Evolutionary conservation across 164 flowering plant genomes (phyloP).

Genomic region (Stephania yunnanensis): DNA sequence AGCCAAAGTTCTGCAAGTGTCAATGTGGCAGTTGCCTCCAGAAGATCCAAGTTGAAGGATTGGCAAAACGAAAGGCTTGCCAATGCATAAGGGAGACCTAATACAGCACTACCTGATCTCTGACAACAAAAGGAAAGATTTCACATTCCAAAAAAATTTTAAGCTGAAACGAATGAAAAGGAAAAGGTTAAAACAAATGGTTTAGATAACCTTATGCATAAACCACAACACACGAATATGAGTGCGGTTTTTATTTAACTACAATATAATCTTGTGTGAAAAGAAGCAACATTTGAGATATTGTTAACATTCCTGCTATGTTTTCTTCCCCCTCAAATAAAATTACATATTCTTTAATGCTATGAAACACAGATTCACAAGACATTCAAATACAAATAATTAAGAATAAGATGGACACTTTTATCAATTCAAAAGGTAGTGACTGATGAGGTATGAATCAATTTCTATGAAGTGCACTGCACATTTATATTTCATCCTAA

Average conservation of each 20-base stretch:
- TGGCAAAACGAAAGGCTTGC: slow-evolving; percentile 95
- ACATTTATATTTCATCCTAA: background rate
- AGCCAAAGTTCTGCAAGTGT: slow-evolving; percentile 89
- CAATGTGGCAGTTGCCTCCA: slow-evolving; percentile 82
- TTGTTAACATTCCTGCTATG: too few relatives aligned
- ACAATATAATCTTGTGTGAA: background rate
- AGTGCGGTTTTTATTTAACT: background rate
- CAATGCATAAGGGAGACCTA: slow-evolving; percentile 79
- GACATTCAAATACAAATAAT: background rate
- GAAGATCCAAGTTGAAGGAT: slow-evolving; percentile 90
- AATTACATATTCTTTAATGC: too few relatives aligned
- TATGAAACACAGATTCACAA: too few relatives aligned
- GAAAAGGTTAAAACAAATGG: background rate
- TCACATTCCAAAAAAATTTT: background rate
- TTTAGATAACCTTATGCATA: background rate
- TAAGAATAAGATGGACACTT: background rate
- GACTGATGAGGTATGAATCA: background rate
- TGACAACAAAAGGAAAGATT: slow-evolving; percentile 18
- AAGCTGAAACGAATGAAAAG: background rate
- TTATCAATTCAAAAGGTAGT: background rate
- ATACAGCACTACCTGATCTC: slow-evolving; percentile 86
- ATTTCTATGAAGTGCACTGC: background rate
- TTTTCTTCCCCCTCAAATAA: too few relatives aligned
- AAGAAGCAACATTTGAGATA: background rate
- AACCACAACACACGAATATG: background rate